phyloP scores from a whole-genome alignment of 2,329 filamentous ascomycete genomes.

The Geosmithia morbida region DNA sequence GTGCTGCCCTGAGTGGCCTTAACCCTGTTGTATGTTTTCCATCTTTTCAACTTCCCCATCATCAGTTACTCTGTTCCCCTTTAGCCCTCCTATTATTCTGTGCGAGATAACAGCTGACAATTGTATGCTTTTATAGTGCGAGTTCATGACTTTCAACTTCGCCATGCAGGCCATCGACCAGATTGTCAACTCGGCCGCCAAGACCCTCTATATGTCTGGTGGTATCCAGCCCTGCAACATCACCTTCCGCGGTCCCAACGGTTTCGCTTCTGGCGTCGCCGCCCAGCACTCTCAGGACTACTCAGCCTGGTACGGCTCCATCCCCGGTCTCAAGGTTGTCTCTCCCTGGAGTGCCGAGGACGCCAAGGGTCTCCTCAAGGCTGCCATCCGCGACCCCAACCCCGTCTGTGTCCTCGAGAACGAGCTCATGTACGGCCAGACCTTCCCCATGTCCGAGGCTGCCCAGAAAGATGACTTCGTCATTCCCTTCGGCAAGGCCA shows the following conservation, averaged over 20 bases:
- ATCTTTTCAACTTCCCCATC: background rate
- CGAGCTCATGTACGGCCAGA: constrained; percentile 81
- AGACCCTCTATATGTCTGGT: constrained; percentile 99
- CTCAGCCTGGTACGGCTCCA: constrained; percentile 96
- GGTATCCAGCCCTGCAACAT: constrained; percentile 99
- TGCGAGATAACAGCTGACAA: background rate
- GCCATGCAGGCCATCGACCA: constrained; percentile 99
- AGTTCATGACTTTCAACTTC: constrained; percentile 99
- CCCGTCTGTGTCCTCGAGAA: constrained; percentile 86
- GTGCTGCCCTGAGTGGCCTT: constrained; percentile 85
- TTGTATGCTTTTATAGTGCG: constrained; percentile 44
- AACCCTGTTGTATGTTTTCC: constrained; percentile 70
- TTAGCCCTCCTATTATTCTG: background rate
- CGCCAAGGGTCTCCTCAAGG: constrained; percentile 95
- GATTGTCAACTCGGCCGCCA: constrained; percentile 96
- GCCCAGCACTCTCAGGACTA: constrained; percentile 99
- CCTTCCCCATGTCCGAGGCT: constrained; percentile 94
- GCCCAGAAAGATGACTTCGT: constrained; percentile 96
- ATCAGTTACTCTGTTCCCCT: background rate
- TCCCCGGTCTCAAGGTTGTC: constrained; percentile 94
- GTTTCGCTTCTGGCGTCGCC: constrained; percentile 87
- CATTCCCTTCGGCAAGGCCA: constrained; percentile 94
- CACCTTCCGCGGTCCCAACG: constrained; percentile 98
- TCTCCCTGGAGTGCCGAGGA: constrained; percentile 94
- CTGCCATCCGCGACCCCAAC: constrained; percentile 95